A percentile compares a stretch with the other conserved stretches of the same genome.
These are phyloP conservation scores for Prinsepia uniflora DNA, from an alignment of 306 rosid species.

Conservation along the genomic window DNA sequence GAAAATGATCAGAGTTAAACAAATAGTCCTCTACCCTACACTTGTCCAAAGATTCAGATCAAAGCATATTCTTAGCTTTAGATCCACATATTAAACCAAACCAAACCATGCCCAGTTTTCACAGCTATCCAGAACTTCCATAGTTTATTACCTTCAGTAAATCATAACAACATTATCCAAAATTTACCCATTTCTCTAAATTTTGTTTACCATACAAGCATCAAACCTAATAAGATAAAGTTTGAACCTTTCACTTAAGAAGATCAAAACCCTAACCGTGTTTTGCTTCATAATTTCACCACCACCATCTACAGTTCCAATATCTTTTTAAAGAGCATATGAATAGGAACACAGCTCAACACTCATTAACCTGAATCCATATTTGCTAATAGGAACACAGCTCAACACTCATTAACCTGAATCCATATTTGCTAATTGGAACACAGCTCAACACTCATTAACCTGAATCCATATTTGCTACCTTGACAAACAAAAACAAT, in stretches of 20 bases:
- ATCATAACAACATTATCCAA: background rate
- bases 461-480: background rate
- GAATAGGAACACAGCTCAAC: too few relatives aligned
- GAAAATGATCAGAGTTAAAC: slow-evolving; percentile 10
- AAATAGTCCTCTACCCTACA: background rate
- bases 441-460: too few relatives aligned
- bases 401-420: too few relatives aligned
- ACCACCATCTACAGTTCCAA: background rate
- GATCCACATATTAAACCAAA: slow-evolving; percentile 22
- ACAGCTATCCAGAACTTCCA: background rate
- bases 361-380: too few relatives aligned
- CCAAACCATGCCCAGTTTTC: background rate
- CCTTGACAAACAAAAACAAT: background rate
- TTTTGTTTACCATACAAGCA: background rate
- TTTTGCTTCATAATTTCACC: background rate
- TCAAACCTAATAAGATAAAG: background rate
- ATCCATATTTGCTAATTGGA: too few relatives aligned
- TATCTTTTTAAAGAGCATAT: too few relatives aligned
- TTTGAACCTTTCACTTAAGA: background rate
- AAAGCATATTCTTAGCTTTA: slow-evolving; percentile 11
- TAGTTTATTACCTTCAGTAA: background rate
- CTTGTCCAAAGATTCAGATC: slow-evolving; percentile 12
- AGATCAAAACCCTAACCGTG: background rate
- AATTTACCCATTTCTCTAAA: background rate
- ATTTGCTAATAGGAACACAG: too few relatives aligned